These are phyloP conservation scores for Penicillium rolfsii DNA, from an alignment of 2,329 filamentous ascomycete species.

Conservation along the genomic window DNA sequence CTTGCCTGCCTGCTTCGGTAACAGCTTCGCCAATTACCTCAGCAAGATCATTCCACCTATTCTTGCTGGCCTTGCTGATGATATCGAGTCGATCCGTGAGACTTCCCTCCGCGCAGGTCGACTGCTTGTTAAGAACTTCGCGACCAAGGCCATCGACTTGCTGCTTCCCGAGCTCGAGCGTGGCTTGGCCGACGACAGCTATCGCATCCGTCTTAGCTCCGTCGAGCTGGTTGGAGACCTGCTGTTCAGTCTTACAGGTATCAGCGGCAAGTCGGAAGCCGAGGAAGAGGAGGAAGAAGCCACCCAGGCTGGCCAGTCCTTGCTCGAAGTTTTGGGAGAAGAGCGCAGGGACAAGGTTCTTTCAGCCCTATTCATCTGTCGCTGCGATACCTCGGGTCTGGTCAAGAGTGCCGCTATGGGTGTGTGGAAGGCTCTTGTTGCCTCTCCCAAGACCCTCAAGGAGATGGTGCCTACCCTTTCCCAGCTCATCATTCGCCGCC, in stretches of 20 bases:
- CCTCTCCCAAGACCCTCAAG: slow-evolving; percentile 87
- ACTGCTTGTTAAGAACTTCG: slow-evolving; percentile 97
- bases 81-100: slow-evolving; percentile 93
- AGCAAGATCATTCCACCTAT: slow-evolving; percentile 95
- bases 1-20: slow-evolving; percentile 97
- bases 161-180: slow-evolving; percentile 93
- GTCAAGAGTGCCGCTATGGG: slow-evolving; percentile 87
- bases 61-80: slow-evolving; percentile 88
- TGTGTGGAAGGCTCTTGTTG: slow-evolving; percentile 96
- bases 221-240: slow-evolving; percentile 96
- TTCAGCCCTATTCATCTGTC: slow-evolving; percentile 95
- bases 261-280: slow-evolving; percentile 77
- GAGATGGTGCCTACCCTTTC: slow-evolving; percentile 94
- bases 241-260: slow-evolving; percentile 95
- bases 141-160: slow-evolving; percentile 89
- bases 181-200: slow-evolving; percentile 94
- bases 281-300: slow-evolving; percentile 76
- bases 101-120: slow-evolving; percentile 93
- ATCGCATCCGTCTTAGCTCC: slow-evolving; percentile 96
- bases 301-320: slow-evolving; percentile 86
- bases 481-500: slow-evolving; percentile 87
- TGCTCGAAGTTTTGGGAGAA: slow-evolving; percentile 90
- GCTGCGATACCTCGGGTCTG: slow-evolving; percentile 90
- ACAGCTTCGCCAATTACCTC: slow-evolving; percentile 96
- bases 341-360: slow-evolving; percentile 97